phyloP scores from a whole-genome alignment of 257 asterid species.

The Lycium ferocissimum region DNA sequence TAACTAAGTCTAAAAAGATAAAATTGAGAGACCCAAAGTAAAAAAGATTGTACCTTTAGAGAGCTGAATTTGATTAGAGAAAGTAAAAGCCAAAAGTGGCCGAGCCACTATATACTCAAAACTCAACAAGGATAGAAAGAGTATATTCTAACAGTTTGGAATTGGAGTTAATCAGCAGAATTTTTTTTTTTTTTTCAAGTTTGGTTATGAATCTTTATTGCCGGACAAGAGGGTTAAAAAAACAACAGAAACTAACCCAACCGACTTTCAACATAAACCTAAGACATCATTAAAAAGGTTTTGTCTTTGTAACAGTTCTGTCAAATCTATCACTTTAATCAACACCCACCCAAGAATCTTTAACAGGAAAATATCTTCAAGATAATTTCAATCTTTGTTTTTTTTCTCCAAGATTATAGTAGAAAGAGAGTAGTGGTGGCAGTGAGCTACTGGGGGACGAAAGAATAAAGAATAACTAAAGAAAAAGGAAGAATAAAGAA shows the following conservation, averaged over 20 bases:
- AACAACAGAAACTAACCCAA: constrained; percentile 12
- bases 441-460: neutral
- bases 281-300: neutral
- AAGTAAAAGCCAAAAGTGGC: neutral
- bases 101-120: constrained; percentile 16
- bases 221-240: neutral
- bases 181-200: neutral
- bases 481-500: neutral
- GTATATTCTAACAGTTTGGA: constrained; percentile 15
- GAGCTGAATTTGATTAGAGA: neutral
- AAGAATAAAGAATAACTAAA: neutral
- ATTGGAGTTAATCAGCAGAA: constrained; percentile 4
- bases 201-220: constrained; percentile 13
- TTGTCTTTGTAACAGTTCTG: neutral
- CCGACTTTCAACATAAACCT: constrained; percentile 23
- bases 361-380: constrained; percentile 20
- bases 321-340: neutral
- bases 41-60: constrained; percentile 33
- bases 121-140: neutral
- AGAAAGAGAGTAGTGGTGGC: constrained; percentile 12
- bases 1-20: constrained; percentile 24
- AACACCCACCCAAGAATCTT: neutral
- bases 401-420: neutral
- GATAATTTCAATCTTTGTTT: neutral
- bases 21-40: constrained; percentile 32